Base-by-base conservation (phyloP, 1,284 basidiomycete genomes). In the Cryptococcus sp. region DNA sequence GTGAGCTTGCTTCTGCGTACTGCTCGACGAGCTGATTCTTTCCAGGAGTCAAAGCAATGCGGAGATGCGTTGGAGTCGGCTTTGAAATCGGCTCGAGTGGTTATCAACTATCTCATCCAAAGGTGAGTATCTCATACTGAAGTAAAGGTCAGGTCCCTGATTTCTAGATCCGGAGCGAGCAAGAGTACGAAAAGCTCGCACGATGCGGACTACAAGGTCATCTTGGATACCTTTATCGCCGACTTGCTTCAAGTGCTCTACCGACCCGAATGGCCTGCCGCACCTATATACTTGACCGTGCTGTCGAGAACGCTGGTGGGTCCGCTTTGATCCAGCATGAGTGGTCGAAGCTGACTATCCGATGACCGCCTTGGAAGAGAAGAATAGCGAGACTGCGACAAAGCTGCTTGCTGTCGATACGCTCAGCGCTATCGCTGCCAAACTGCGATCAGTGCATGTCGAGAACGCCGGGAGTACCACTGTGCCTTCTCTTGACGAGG, bases 191-290 rank as follows among this genome's bases (percentile, higher is more conserved):
- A 94, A 71, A 86, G 85, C 52, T 82, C 86, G 0, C 87, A 88
- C 50, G 92, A 95, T 65, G 83, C 86, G 2, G 91, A 94, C 65
- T 95, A 94, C 68, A 83, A 89, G 48, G 78, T 82, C 0, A 89
- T 97, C 35, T 85, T 98, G 52, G 92, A 97, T 62, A 86, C 86
- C 54, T 77, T 97, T 12, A 82, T 97, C 28, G 81, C 83, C 4
- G 94, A 98, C 64, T 76, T 97, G 16, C 78, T 97, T n/a, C 79
- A 80, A 14, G 90, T 94, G 4, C 74, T 97, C 4, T 93, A 87
- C 65, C 86, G 87, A 79, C 92, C 94, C 0, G 94, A 98, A 68
- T 98, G 93, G 92, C 94, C 95, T 0, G 93, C 87, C 6, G 88
- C 94, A 1, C 80, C 84, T 34, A 71, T 95, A 19, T 78, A 95